These are phyloP conservation scores for Wallacemonas sp. DNA, from an alignment of 208 protist species.

Conservation along the genomic window DNA sequence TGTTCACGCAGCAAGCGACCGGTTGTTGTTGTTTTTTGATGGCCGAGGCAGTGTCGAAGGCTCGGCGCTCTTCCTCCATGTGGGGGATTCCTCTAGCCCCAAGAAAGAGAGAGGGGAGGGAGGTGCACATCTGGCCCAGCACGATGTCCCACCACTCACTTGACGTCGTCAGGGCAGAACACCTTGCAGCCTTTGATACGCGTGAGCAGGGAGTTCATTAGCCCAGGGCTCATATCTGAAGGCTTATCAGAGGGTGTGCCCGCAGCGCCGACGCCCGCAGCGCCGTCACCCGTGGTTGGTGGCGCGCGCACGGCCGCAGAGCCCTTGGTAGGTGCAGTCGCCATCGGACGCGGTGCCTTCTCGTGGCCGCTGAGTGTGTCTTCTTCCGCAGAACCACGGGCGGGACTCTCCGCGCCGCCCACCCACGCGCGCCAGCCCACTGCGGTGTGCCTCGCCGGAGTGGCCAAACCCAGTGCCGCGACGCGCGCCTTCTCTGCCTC, in stretches of 20 bases:
- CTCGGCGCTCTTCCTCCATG: no score
- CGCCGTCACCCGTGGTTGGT: background rate
- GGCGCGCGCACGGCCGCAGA: background rate
- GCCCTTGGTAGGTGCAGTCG: background rate
- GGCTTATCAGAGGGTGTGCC: no score
- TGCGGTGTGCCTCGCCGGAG: background rate
- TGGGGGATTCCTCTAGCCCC: no score
- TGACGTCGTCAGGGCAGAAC: conserved; percentile 79
- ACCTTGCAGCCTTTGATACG: conserved; percentile 76
- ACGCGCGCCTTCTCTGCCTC: background rate
- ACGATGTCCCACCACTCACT: no score
- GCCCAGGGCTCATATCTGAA: conserved; percentile 2
- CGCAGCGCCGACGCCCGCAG: background rate
- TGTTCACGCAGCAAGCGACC: no score
- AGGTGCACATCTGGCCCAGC: no score
- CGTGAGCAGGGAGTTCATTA: conserved; percentile 33
- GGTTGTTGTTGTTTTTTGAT: background rate
- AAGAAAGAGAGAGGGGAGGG: no score
- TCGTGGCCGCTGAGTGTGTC: no score
- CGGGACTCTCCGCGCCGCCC: background rate
- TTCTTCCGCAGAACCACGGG: background rate
- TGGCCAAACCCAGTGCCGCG: background rate
- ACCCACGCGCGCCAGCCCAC: background rate
- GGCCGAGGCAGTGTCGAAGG: no score
- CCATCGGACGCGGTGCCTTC: background rate